These are phyloP conservation scores for Rhodomyrtus tomentosa DNA, from an alignment of 345 rosid species.

Conservation along the genomic window DNA sequence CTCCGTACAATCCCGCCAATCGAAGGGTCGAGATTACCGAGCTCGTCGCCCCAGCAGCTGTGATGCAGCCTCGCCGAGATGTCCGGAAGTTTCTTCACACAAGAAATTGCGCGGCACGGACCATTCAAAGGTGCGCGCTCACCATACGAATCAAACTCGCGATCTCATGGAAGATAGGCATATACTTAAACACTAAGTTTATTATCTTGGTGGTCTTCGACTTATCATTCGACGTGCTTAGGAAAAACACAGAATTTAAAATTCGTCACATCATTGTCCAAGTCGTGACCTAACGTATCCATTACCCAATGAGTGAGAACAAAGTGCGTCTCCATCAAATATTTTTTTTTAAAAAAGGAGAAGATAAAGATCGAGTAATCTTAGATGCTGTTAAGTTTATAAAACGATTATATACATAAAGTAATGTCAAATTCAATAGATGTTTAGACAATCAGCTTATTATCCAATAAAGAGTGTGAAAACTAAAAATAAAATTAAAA, in stretches of 20 bases:
- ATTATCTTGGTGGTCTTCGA: background rate
- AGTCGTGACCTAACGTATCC: background rate
- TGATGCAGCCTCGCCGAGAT: background rate
- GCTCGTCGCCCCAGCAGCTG: fast-evolving
- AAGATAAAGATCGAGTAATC: background rate
- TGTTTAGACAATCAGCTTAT: background rate
- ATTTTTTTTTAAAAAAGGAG: background rate
- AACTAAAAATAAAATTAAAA: no score
- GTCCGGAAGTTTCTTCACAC: background rate
- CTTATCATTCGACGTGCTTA: background rate
- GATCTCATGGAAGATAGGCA: background rate
- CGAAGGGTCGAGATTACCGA: background rate
- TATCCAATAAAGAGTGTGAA: background rate
- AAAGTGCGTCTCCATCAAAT: background rate
- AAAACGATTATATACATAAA: background rate
- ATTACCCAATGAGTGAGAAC: background rate
- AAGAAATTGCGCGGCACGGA: background rate
- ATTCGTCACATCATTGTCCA: background rate
- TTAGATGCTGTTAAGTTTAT: background rate
- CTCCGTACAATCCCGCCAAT: background rate
- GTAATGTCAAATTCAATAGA: background rate
- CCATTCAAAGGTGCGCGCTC: fast-evolving
- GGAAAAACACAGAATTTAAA: background rate
- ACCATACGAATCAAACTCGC: background rate
- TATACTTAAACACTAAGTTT: background rate